Conservation (phyloP, 495 filamentous ascomycete genomes). For the Sabuloglossum arenarium region DNA sequence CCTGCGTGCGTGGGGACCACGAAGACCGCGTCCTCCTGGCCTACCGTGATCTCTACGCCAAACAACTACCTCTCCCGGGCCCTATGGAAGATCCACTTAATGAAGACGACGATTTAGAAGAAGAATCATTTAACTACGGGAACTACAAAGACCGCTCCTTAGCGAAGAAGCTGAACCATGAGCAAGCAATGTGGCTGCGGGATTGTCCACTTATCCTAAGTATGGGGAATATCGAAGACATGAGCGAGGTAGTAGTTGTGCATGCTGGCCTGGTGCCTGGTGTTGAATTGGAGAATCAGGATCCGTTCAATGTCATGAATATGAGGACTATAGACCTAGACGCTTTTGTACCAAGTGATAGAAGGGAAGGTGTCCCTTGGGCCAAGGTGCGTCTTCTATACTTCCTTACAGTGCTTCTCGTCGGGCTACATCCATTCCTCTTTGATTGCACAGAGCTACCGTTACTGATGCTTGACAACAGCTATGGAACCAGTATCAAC, state of each 20-base stretch:
- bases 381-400: conserved; percentile 28
- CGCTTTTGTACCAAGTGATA: conserved; percentile 37
- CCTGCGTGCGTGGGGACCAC: conserved; percentile 79
- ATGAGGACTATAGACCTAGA: conserved; percentile 61
- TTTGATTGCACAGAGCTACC: neutral
- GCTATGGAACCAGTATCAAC: conserved; percentile 38
- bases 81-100: conserved; percentile 1
- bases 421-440: neutral
- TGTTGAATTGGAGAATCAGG: conserved; percentile 47
- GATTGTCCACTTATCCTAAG: conserved; percentile 54
- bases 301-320: conserved; percentile 69
- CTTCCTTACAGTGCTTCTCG: neutral
- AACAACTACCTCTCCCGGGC: conserved; percentile 10
- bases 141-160: conserved; percentile 23
- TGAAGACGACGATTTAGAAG: conserved; percentile 12
- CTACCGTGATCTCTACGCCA: conserved; percentile 21
- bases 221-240: conserved; percentile 32
- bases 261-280: conserved; percentile 72
- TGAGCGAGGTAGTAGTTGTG: conserved; percentile 48
- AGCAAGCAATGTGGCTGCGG: conserved; percentile 50
- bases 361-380: conserved; percentile 41
- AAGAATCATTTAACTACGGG: conserved; percentile 17
- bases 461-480: conserved; percentile 7
- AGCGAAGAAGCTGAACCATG: conserved; percentile 28
- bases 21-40: conserved; percentile 58